Base-by-base conservation (phyloP, 331 rosid species). In the Malus hybrid region DNA sequence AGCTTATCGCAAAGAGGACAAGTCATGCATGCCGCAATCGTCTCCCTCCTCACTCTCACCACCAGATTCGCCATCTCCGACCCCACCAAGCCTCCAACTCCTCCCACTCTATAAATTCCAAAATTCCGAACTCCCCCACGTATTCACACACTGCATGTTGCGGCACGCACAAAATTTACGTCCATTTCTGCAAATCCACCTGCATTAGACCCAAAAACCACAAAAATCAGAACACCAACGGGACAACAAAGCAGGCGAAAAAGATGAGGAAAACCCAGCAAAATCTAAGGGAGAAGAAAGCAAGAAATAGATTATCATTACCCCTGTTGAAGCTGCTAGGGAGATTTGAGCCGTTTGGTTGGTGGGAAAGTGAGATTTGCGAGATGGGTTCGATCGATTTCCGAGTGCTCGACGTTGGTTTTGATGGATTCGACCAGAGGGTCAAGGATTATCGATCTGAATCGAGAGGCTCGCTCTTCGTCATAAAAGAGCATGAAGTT, bases 1-100 rank as follows among this genome's bases (percentile, higher is more conserved):
- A 94, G 75, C 73, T 89, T 86, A 70, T 89, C 57, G 76, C 97
- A 94, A 12, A 94, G 90, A 22, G 96, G 92, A 76, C 99, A 94
- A 74, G 93, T 94, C 88, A 94, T 90, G 99, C 99, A 92, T 88
- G 92, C 88, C 68, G 34, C 82, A 85, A 94, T 82, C 82, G 87
- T 70, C 59, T 89, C 89, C 85, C 97, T 87, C 69, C 59, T 86
- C 32, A 85, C 96, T 76, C 68, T 83, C 42, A 74, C 92, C 16
- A 85, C 91, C 73, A 79, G 97, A 89, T 87, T 90, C 87, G 97
- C 78, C 99, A 92, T 92, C 77, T 32, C 69, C 52, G 31, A n/a
- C 66, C 33, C 63, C 50, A 29, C 60, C 10, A 69, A 77, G 33
- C 72, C 71, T 82, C 65, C 31, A 16, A 39, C 67, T 44, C 65